Base-by-base conservation (phyloP, 208 protist genomes). In the Naegleria gruberi region DNA sequence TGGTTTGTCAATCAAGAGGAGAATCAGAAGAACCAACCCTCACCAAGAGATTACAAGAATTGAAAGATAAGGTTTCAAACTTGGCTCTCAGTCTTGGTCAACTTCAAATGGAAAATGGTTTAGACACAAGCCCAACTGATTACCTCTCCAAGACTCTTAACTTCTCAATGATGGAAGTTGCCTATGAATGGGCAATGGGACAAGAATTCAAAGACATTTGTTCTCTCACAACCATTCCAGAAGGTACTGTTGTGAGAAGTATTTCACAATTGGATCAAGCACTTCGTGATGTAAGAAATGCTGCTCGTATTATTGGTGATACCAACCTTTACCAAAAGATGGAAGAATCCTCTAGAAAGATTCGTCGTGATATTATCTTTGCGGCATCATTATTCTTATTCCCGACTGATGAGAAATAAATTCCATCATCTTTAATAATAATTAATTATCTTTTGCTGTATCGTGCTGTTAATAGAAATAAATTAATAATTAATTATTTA, bases 301-400 rank as follows among this genome's bases (percentile, higher is more conserved):
- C 74, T 81, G 91, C 91, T 45, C 57, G 89, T 74, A 41, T 92
- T 34, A 92, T 92, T 86, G 91, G 91, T 51, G 88, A 92, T 57
- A 10, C 37, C 3, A 55, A 57, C 15, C 37, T 92, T 4, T 90
- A 84, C 73, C 26, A 81, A 55, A 92, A 91, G 47, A 91, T 92
- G 86, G 77, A 92, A 44, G 57, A 92, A 89, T 47, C 57, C 19
- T 91, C 88, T 19, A 0, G n/a, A 46, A 81, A 46, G 43, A 92
- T 92, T 57, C 82, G 44, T 26, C 1, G 91, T 30, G 91, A 92
- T 37, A 92, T 92, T 77, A 51, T 92, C 12, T 92, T 92, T 89
- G 89, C 90, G 46, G 89, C 87, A 43, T 81, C 34, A 41, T 65
- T 92, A 15, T 92, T 77, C 65, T 37, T 77, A 37, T 77, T 77